Conservation (phyloP, 2,329 filamentous ascomycete species). For the Colletotrichum sp. region DNA sequence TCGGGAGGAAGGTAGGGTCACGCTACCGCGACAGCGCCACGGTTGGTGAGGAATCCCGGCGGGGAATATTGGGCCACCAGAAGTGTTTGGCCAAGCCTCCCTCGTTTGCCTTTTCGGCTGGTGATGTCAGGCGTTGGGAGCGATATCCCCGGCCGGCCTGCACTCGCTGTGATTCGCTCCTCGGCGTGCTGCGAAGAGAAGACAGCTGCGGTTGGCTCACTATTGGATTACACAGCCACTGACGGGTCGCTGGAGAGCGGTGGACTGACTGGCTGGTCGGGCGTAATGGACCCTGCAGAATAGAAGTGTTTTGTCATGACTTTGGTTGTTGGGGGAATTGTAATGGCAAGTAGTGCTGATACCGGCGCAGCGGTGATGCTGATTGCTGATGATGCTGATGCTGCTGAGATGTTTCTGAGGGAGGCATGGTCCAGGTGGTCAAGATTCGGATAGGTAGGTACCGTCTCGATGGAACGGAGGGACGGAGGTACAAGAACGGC, state of each 20-base stretch:
- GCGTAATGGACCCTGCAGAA: background rate
- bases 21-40: conserved; percentile 6
- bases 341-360: background rate
- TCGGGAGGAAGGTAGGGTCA: background rate
- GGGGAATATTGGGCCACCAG: background rate
- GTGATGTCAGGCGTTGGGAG: conserved; percentile 14
- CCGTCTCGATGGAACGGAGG: background rate
- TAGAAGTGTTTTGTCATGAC: background rate
- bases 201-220: background rate
- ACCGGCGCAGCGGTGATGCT: background rate
- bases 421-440: background rate
- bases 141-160: background rate
- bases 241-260: background rate
- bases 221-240: conserved; percentile 4
- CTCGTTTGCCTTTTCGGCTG: background rate
- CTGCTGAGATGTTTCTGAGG: background rate
- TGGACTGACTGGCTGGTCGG: background rate
- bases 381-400: background rate
- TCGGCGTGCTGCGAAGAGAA: background rate
- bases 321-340: background rate
- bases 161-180: background rate
- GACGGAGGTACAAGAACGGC: background rate
- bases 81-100: conserved; percentile 1
- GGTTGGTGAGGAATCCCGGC: background rate
- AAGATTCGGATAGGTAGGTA: background rate